Percentiles rank a stretch among this genome's conserved stretches.
Evolutionary conservation across 805 yeast species (phyloP).

Genomic region (Saccharomycopsis babjevae): DNA sequence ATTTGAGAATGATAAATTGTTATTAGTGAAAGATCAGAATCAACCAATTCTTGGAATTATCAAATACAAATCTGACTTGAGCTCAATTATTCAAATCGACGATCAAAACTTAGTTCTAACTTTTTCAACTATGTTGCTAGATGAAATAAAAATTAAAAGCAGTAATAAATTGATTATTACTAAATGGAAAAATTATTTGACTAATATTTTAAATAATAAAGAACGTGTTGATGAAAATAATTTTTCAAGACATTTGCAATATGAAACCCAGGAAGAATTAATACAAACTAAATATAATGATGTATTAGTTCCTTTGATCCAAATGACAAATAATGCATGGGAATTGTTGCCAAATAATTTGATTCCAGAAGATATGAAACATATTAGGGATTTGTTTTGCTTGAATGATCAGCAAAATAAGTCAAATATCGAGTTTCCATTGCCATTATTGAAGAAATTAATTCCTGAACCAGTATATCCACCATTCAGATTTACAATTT

Average conservation of each 20-base stretch:
- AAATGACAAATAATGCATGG: conserved; percentile 46
- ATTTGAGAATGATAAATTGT: conserved; percentile 26
- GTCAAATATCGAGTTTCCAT: conserved; percentile 33
- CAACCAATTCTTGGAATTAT: conserved; percentile 33
- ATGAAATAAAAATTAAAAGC: conserved; percentile 33
- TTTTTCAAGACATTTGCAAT: too few species aligned
- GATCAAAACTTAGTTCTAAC: conserved; percentile 26
- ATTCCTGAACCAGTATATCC: conserved; percentile 32
- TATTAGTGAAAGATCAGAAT: conserved; percentile 21
- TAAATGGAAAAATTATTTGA: conserved; percentile 34
- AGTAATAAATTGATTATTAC: conserved; percentile 25
- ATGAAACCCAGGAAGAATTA: background rate
- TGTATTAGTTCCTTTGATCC: conserved; percentile 29
- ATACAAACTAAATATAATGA: background rate
- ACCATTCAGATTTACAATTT: conserved; percentile 34
- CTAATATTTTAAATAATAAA: conserved; percentile 4
- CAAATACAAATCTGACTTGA: conserved; percentile 28
- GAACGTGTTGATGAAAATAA: background rate
- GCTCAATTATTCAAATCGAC: conserved; percentile 23
- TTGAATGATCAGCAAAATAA: conserved; percentile 21
- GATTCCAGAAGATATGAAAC: conserved; percentile 31
- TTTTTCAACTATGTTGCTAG: conserved; percentile 32
- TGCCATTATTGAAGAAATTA: conserved; percentile 28
- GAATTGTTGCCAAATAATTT: conserved; percentile 25
- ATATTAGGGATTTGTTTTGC: conserved; percentile 26